Evolutionary conservation across 768 basidiomycete species (phyloP).

Genomic region (Mycena haematopus): DNA sequence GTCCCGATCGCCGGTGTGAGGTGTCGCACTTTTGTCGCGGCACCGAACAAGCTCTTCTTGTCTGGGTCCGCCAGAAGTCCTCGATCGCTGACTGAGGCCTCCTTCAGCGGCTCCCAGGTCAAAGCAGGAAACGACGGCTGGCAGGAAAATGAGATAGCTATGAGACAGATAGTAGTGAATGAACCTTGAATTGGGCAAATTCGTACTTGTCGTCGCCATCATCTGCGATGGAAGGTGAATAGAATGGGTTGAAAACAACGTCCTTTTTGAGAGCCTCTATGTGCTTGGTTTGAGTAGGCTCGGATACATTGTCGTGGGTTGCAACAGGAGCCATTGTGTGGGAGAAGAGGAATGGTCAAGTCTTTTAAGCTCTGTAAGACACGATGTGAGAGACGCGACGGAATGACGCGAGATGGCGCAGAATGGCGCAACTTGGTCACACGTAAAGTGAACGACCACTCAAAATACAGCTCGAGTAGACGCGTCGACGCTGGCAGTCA

Average conservation of each 20-base stretch:
- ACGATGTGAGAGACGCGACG: conserved; percentile 17
- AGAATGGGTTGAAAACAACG: conserved; percentile 64
- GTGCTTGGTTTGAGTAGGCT: conserved; percentile 29
- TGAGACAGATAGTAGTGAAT: conserved; percentile 17
- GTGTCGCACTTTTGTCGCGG: conserved; percentile 70
- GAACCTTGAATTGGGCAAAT: conserved; percentile 66
- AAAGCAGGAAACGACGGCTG: conserved; percentile 72
- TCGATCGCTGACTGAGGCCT: conserved; percentile 67
- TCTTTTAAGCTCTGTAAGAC: neutral
- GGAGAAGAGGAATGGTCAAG: neutral
- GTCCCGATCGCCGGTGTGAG: conserved; percentile 79
- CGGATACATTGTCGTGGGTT: conserved; percentile 41
- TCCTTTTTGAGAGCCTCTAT: conserved; percentile 34
- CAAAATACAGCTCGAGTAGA: neutral
- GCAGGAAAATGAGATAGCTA: conserved; percentile 1
- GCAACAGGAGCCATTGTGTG: conserved; percentile 58
- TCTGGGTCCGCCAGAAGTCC: conserved; percentile 71
- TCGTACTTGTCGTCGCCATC: conserved; percentile 58
- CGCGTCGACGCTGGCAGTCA: neutral
- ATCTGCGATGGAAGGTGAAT: conserved; percentile 63
- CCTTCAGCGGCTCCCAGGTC: conserved; percentile 67
- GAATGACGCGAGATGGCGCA: conserved; percentile 10
- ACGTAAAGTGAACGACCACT: conserved; percentile 15
- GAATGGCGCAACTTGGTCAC: conserved; percentile 22
- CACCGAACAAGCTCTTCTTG: conserved; percentile 69